A percentile compares a stretch with the other conserved stretches of the same genome.
Evolutionary conservation across 1,139 yeast genomes (phyloP).

Genomic region (Taiozyma sp.): DNA sequence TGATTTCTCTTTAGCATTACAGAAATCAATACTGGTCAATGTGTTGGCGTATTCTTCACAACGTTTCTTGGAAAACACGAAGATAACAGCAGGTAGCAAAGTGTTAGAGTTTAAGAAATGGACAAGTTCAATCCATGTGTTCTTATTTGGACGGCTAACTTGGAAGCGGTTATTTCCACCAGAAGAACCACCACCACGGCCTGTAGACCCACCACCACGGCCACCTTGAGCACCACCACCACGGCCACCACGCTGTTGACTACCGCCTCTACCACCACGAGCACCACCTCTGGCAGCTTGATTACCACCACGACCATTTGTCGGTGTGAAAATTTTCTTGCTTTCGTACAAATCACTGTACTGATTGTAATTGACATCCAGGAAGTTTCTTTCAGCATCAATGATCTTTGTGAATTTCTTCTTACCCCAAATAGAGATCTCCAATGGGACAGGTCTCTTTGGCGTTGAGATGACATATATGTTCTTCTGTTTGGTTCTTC

Average conservation of each 20-base stretch:
- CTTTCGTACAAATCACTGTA: constrained; percentile 52
- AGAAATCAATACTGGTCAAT: constrained; percentile 69
- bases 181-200: constrained; percentile 23
- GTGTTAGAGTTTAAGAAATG: constrained; percentile 62
- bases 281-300: constrained; percentile 28
- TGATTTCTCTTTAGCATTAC: constrained; percentile 78
- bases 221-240: constrained; percentile 29
- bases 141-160: constrained; percentile 61
- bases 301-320: constrained; percentile 25
- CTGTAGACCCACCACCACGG: constrained; percentile 25
- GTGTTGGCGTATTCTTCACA: constrained; percentile 92
- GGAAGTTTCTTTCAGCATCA: constrained; percentile 66
- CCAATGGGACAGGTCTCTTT: constrained; percentile 93
- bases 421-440: constrained; percentile 80
- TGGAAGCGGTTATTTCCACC: constrained; percentile 26
- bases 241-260: constrained; percentile 31
- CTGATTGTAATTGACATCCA: constrained; percentile 56
- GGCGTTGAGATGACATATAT: constrained; percentile 95
- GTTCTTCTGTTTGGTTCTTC: constrained; percentile 92
- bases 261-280: constrained; percentile 31
- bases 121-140: constrained; percentile 75
- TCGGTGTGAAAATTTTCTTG: constrained; percentile 36
- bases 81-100: constrained; percentile 84
- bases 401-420: constrained; percentile 66
- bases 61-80: constrained; percentile 88